phyloP scores from a whole-genome alignment of 2,329 filamentous ascomycete species.

The Clonostachys solani region DNA sequence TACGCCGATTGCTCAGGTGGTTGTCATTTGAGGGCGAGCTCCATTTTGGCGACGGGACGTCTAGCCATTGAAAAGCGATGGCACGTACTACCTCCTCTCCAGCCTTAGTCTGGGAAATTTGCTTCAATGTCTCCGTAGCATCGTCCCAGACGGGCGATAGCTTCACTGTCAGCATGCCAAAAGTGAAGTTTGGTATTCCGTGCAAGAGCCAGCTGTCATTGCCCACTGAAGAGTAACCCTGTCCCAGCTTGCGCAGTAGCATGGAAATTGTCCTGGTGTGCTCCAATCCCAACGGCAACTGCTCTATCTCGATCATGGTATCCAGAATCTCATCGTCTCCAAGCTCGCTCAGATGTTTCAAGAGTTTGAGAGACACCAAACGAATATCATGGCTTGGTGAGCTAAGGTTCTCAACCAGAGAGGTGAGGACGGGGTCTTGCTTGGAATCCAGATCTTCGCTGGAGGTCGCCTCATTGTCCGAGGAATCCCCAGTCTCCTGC shows the following conservation, averaged over 20 bases:
- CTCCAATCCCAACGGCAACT: slow-evolving; percentile 72
- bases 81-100: slow-evolving; percentile 71
- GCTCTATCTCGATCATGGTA: slow-evolving; percentile 73
- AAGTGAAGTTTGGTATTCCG: slow-evolving; percentile 77
- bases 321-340: slow-evolving; percentile 34
- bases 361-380: slow-evolving; percentile 66
- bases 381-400: slow-evolving; percentile 73
- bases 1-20: slow-evolving; percentile 24
- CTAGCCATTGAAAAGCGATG: slow-evolving; percentile 76
- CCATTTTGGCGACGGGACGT: slow-evolving; percentile 51
- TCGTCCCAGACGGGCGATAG: slow-evolving; percentile 87
- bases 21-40: slow-evolving; percentile 32
- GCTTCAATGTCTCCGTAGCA: slow-evolving; percentile 68
- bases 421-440: slow-evolving; percentile 53
- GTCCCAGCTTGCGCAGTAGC: slow-evolving; percentile 74
- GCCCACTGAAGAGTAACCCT: slow-evolving; percentile 55
- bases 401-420: slow-evolving; percentile 69
- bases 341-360: slow-evolving; percentile 39
- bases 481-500: slow-evolving; percentile 4
- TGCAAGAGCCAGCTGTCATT: slow-evolving; percentile 62
- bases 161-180: slow-evolving; percentile 83
- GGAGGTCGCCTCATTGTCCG: slow-evolving; percentile 10
- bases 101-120: slow-evolving; percentile 63
- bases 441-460: slow-evolving; percentile 32
- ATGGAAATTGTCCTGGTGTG: slow-evolving; percentile 77